These are phyloP conservation scores for Madurella mycetomatis DNA, from an alignment of 2,329 filamentous ascomycete genomes.

Conservation along the genomic window DNA sequence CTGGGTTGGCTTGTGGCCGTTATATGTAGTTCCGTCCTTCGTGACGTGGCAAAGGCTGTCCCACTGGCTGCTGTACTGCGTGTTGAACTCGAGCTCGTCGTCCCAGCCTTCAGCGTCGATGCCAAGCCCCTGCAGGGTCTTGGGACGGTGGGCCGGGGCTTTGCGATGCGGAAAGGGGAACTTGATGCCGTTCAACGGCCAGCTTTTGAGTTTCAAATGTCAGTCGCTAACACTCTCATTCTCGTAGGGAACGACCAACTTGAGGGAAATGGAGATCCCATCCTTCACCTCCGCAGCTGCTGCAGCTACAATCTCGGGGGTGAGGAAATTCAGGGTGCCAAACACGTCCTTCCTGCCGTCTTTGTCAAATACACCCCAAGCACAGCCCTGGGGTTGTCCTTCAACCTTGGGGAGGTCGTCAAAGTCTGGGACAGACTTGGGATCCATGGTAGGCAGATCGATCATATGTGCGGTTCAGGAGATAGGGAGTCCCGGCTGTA, in stretches of 20 bases:
- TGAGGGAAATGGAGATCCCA: slow-evolving; percentile 50
- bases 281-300: slow-evolving; percentile 42
- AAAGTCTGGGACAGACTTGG: slow-evolving; percentile 39
- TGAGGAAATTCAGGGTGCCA: slow-evolving; percentile 52
- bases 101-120: slow-evolving; percentile 37
- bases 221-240: not conserved
- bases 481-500: not conserved
- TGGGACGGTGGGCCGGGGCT: slow-evolving; percentile 34
- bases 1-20: slow-evolving; percentile 40
- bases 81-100: slow-evolving; percentile 52
- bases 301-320: slow-evolving; percentile 39
- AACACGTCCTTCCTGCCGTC: slow-evolving; percentile 45
- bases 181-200: slow-evolving; percentile 41
- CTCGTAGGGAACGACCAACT: slow-evolving; percentile 33
- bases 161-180: slow-evolving; percentile 35
- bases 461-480: not conserved
- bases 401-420: slow-evolving; percentile 40
- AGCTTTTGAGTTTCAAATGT: slow-evolving; percentile 28
- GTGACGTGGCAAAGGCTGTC: slow-evolving; percentile 47
- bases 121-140: slow-evolving; percentile 32
- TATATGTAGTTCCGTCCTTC: slow-evolving; percentile 46
- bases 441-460: slow-evolving; percentile 13
- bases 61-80: slow-evolving; percentile 53
- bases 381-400: slow-evolving; percentile 44
- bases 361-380: slow-evolving; percentile 51